Evolutionary conservation across 768 basidiomycete genomes (phyloP).

Genomic region (Boletellus ananiceps): DNA sequence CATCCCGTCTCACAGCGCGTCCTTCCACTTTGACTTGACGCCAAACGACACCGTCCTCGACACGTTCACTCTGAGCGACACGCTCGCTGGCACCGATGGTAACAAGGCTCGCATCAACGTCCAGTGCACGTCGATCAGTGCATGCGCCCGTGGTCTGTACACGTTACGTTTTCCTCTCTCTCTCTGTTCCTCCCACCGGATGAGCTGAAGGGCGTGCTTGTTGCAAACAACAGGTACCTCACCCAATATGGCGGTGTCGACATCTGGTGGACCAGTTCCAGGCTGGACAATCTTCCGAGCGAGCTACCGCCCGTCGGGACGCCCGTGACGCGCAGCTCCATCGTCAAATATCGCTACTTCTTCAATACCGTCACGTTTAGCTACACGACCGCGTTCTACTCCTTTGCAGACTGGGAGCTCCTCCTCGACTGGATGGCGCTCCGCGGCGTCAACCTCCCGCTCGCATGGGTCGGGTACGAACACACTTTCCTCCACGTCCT

Average conservation of each 20-base stretch:
- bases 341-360: slow-evolving; percentile 39
- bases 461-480: slow-evolving; percentile 41
- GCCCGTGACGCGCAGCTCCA: slow-evolving; percentile 29
- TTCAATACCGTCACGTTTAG: slow-evolving; percentile 42
- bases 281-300: slow-evolving; percentile 29
- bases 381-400: slow-evolving; percentile 39
- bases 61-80: slow-evolving; percentile 33
- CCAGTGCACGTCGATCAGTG: slow-evolving; percentile 34
- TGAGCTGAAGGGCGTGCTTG: no score
- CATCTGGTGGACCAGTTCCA: slow-evolving; percentile 43
- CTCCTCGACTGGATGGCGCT: slow-evolving; percentile 42
- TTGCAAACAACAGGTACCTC: slow-evolving; percentile 26
- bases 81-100: not conserved
- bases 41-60: slow-evolving; percentile 22
- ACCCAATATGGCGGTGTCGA: slow-evolving; percentile 36
- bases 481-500: slow-evolving; percentile 34
- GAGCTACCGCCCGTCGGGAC: slow-evolving; percentile 29
- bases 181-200: not conserved
- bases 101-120: slow-evolving; percentile 20
- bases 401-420: slow-evolving; percentile 36
- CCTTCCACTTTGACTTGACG: slow-evolving; percentile 31
- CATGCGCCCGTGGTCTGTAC: slow-evolving; percentile 37
- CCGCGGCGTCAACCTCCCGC: slow-evolving; percentile 38
- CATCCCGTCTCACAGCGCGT: slow-evolving; percentile 29
- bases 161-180: slow-evolving; percentile 23